Evolutionary conservation across 1,284 basidiomycete genomes (phyloP).

Genomic region (Cryptococcus sp.): DNA sequence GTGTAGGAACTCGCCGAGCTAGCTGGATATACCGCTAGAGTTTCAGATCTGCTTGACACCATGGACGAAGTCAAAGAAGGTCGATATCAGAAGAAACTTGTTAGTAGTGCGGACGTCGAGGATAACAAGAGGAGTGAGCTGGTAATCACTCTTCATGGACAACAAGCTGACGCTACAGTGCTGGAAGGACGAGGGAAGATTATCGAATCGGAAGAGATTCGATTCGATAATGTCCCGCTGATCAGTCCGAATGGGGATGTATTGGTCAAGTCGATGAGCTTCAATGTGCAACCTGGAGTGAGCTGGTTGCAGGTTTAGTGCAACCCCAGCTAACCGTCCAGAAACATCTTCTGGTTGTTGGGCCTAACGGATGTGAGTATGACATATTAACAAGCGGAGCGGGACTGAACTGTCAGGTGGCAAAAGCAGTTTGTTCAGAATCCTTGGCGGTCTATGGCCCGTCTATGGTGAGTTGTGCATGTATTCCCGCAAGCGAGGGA

Average conservation of each 20-base stretch:
- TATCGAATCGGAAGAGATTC: conserved; percentile 73
- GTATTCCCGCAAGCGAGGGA: neutral
- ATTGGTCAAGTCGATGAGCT: conserved; percentile 75
- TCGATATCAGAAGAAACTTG: conserved; percentile 81
- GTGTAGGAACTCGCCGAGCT: conserved; percentile 77
- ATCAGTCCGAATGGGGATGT: conserved; percentile 95
- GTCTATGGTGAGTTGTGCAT: conserved; percentile 63
- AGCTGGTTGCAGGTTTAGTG: conserved; percentile 32
- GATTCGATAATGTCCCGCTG: conserved; percentile 89
- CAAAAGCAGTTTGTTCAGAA: conserved; percentile 87
- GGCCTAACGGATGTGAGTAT: conserved; percentile 68
- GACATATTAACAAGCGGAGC: neutral
- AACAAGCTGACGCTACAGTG: conserved; percentile 53
- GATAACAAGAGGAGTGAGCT: conserved; percentile 72
- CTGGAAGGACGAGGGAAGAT: conserved; percentile 73
- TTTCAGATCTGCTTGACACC: conserved; percentile 81
- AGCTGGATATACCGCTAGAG: conserved; percentile 90
- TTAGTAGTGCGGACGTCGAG: conserved; percentile 68
- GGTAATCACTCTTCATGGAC: neutral
- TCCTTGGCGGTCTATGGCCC: conserved; percentile 94
- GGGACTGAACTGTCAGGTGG: conserved; percentile 55
- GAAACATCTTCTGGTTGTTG: conserved; percentile 87
- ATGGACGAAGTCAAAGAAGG: conserved; percentile 83
- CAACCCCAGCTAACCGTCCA: conserved; percentile 32
- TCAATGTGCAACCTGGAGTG: conserved; percentile 84